Evolutionary conservation across 1,284 basidiomycete species (phyloP).

Genomic region (Chalciporus sp.): DNA sequence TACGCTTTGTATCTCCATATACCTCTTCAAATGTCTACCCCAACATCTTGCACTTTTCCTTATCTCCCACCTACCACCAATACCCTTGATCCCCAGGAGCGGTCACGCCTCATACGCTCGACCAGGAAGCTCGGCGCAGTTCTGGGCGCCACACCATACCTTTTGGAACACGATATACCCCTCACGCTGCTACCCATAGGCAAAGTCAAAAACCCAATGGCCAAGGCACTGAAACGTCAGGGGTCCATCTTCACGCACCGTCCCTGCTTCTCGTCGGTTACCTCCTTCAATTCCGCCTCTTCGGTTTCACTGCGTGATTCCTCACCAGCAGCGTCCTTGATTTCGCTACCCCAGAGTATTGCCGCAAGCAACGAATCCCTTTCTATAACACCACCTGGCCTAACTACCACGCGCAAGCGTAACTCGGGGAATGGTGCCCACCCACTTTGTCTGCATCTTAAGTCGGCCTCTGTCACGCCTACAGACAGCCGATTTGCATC

Average conservation of each 20-base stretch:
- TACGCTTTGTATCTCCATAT: neutral
- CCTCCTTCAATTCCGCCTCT: slow-evolving; percentile 19
- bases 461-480: slow-evolving; percentile 17
- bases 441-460: slow-evolving; percentile 27
- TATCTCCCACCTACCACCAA: slow-evolving; percentile 48
- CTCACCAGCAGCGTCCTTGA: slow-evolving; percentile 21
- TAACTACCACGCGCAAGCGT: slow-evolving; percentile 19
- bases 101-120: slow-evolving; percentile 56
- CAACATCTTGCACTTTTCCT: slow-evolving; percentile 15
- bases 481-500: slow-evolving; percentile 10
- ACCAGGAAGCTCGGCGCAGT: slow-evolving; percentile 60
- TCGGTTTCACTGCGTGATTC: slow-evolving; percentile 8
- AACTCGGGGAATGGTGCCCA: slow-evolving; percentile 17
- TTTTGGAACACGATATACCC: slow-evolving; percentile 43
- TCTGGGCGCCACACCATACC: slow-evolving; percentile 55
- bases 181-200: slow-evolving; percentile 29
- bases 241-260: slow-evolving; percentile 38
- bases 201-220: slow-evolving; percentile 12
- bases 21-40: slow-evolving; percentile 24
- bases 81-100: slow-evolving; percentile 48
- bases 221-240: slow-evolving; percentile 33
- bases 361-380: slow-evolving; percentile 9
- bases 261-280: slow-evolving; percentile 19
- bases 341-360: slow-evolving; percentile 8
- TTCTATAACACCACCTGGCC: slow-evolving; percentile 19